Conservation (phyloP, 495 filamentous ascomycete species). For the Daldinia bambusicola region DNA sequence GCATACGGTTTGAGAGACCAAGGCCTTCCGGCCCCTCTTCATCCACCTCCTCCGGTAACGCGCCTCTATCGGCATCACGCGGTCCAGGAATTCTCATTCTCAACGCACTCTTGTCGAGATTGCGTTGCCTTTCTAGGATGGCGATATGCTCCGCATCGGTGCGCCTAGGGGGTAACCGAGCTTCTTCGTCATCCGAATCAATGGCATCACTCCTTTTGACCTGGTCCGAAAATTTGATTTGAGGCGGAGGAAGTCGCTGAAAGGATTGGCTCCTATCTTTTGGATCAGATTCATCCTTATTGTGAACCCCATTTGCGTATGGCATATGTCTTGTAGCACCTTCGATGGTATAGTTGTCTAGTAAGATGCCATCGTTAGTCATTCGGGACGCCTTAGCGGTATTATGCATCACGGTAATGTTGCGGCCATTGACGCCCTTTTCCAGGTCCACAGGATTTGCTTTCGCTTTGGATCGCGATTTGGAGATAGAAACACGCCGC, state of each 20-base stretch:
- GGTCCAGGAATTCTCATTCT: slow-evolving; percentile 92
- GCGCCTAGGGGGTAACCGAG: slow-evolving; percentile 63
- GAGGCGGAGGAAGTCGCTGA: slow-evolving; percentile 35
- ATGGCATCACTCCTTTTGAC: slow-evolving; percentile 60
- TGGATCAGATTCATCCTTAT: slow-evolving; percentile 38
- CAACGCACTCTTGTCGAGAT: slow-evolving; percentile 74
- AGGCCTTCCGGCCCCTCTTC: slow-evolving; percentile 43
- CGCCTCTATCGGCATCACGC: slow-evolving; percentile 83
- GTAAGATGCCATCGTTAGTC: slow-evolving; percentile 59
- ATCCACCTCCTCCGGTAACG: slow-evolving; percentile 66
- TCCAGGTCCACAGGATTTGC: slow-evolving; percentile 67
- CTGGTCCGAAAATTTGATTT: slow-evolving; percentile 72
- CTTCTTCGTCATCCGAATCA: slow-evolving; percentile 46
- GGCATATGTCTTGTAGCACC: slow-evolving; percentile 27
- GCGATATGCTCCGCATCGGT: slow-evolving; percentile 82
- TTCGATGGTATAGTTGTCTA: slow-evolving; percentile 46
- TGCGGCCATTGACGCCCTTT: slow-evolving; percentile 73
- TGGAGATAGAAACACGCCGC: slow-evolving; percentile 57
- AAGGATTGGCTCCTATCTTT: slow-evolving; percentile 23
- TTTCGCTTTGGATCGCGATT: slow-evolving; percentile 66
- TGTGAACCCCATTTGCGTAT: slow-evolving; percentile 44
- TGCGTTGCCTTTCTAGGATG: slow-evolving; percentile 85
- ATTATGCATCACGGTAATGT: slow-evolving; percentile 78
- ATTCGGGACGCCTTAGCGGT: slow-evolving; percentile 54
- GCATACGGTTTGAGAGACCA: slow-evolving; percentile 16